Evolutionary conservation across 1,284 basidiomycete genomes (phyloP), one percentile per base, ranked within the genome.

Genomic region (Anthracocystis panici-leucophaei): DNA sequence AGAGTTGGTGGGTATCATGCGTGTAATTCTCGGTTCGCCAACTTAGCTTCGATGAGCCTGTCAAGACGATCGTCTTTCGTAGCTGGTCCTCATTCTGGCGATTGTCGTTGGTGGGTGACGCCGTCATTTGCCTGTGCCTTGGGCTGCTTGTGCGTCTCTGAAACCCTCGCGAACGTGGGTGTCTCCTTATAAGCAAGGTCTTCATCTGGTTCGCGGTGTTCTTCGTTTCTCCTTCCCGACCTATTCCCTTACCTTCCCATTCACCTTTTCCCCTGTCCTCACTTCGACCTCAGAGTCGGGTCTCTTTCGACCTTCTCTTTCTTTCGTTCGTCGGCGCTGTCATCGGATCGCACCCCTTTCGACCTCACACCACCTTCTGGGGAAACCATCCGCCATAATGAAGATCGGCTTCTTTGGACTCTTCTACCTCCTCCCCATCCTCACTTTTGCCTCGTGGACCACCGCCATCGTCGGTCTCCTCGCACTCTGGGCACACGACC

Each of bases 401-500:
- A 77, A 65, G 71, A 69, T 76, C 60, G 71, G 75, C 31, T 38
- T 64, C 44, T 70, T 71, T 53, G 74, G 76, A 14, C 44, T 73
- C 18, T 76, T 58, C 59, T 80, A 70, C 29, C 58, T 79, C 16
- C 50, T 75, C 14, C 79, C 79, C 35, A 61, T 81, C 57, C 50
- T 76, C 35, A 81, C 80, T 5, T 69, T 72, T 38, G 57, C 65
- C 4, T 50, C 65, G 5, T 82, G 80, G 80, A 62, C 68, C n/a
- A 71, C 75, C 5, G 64, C 76, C 50, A 75, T 82, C 31, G 64
- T 83, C 52, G 80, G 78, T 25, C 75, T 87, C 11, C 68, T 87
- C 29, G 80, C 75, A 8, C 60, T 87, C 0, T 88, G 87, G 87
- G 84, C 83, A 1, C 42, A 54, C 8, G 80, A 82, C 31, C 84